Evolutionary conservation across 176 grass and related monocot genomes (phyloP), one percentile per base, ranked within the genome.

Genomic region (Eremochloa ophiuroides): DNA sequence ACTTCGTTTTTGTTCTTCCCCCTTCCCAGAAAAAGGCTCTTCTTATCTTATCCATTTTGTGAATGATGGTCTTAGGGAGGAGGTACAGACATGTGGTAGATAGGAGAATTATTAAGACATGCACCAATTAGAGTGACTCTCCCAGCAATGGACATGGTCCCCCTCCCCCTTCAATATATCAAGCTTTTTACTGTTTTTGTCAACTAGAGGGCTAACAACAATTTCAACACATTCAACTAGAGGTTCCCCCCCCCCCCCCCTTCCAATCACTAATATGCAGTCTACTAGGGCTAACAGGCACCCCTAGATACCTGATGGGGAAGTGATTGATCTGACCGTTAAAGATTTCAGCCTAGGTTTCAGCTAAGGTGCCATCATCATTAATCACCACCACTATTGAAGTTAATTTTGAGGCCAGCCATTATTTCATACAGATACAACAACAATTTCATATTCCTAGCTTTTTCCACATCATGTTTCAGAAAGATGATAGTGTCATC

Each of bases 1-100:
- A 61, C 2, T 61, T 28, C 2, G 2, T 27, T 14, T 10, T 6
- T 0, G 4, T 25, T 0, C 25, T 0, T 1, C 58, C 25, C 0
- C 58, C 58, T 61, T 61, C 25, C 58, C 25, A 61, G 5, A 61
- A 61, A 11, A 61, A 61, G 0, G 2, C 14, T 5, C 8, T 61
- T 2, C 25, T 28, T 0, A 10, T 27, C 2, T 10, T 28, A 6
- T 61, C 58, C 1, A 61, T 1, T 3, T 1, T 28, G 0, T 14
- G 6, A 0, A 28, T 9, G 1, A 13, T 28, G 3, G 58, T 61
- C 2, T 28, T 61, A 0, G 25, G 11, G 5, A 61, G 10, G 1
- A 61, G 5, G 1, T 27, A n/a, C 11, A 61, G 11, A 61, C 58
- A 61, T 27, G 6, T 5, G 8, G 1, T 61, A 61, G 2, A 28